phyloP scores from a whole-genome alignment of 257 asterid genomes.

The Solanum commersonii region DNA sequence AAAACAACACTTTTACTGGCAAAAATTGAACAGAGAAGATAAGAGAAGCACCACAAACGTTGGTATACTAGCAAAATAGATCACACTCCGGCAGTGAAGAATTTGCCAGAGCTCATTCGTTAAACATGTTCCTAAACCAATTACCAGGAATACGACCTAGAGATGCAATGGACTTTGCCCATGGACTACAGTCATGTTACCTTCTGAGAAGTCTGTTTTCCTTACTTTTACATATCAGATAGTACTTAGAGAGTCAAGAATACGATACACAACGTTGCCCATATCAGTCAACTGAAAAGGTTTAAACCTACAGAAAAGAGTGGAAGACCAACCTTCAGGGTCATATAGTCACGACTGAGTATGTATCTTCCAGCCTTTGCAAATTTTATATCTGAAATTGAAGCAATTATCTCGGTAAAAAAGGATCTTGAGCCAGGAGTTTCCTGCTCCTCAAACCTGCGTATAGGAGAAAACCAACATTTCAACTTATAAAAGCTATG shows the following conservation, averaged over 20 bases:
- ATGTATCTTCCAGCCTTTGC: conserved; percentile 87
- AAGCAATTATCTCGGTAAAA: conserved; percentile 99
- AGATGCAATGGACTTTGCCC: background rate
- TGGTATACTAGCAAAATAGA: background rate
- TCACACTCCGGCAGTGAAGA: background rate
- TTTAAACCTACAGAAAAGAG: background rate
- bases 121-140: background rate
- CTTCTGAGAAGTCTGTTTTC: background rate
- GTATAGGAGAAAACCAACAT: conserved; percentile 16
- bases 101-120: background rate
- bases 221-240: background rate
- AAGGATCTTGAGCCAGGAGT: conserved; percentile 98
- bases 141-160: background rate
- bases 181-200: background rate
- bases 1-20: background rate
- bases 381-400: conserved; percentile 96
- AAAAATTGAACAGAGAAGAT: background rate
- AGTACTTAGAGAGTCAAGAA: background rate
- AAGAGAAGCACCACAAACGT: background rate
- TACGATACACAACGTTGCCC: background rate
- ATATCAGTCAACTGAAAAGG: background rate
- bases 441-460: conserved; percentile 98
- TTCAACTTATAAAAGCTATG: conserved; percentile 11
- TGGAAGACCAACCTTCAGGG: conserved; percentile 68
- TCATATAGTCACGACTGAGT: conserved; percentile 99